These are phyloP conservation scores for Drechslerella coelobrocha DNA, from an alignment of 2,329 filamentous ascomycete species.

Conservation along the genomic window DNA sequence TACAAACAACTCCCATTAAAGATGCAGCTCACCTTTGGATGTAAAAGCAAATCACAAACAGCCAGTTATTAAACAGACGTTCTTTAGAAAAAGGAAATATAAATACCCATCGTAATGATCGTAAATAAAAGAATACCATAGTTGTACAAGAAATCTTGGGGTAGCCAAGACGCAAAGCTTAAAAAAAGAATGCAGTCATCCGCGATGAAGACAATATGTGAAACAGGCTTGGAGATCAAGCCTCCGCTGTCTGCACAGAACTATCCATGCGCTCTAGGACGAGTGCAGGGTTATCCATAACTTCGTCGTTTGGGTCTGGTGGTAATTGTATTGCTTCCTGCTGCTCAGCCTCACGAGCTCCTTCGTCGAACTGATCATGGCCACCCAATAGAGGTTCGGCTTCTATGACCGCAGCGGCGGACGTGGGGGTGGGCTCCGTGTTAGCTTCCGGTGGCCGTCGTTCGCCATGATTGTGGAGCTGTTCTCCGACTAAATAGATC, in stretches of 20 bases:
- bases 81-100: conserved; percentile 18
- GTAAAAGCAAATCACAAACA: not conserved
- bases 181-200: not conserved
- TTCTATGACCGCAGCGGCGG: not conserved
- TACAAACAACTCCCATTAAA: not conserved
- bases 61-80: not conserved
- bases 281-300: conserved; percentile 14
- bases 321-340: conserved; percentile 7
- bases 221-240: conserved; percentile 10
- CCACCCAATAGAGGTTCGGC: conserved; percentile 27
- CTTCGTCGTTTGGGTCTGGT: conserved; percentile 7
- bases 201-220: not conserved
- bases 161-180: not conserved
- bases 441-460: conserved; percentile 52
- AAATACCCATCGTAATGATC: conserved; percentile 38
- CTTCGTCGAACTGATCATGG: conserved; percentile 14
- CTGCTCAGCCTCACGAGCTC: conserved; percentile 5
- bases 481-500: conserved; percentile 92
- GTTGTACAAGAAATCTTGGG: conserved; percentile 5
- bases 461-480: conserved; percentile 91
- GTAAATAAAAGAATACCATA: conserved; percentile 53
- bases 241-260: conserved; percentile 29
- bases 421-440: not conserved
- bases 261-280: conserved; percentile 39
- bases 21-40: not conserved